Evolutionary conservation across 2,329 filamentous ascomycete species (phyloP), one percentile per base, ranked within the genome.

Genomic region (Fusarium guadeloupense): DNA sequence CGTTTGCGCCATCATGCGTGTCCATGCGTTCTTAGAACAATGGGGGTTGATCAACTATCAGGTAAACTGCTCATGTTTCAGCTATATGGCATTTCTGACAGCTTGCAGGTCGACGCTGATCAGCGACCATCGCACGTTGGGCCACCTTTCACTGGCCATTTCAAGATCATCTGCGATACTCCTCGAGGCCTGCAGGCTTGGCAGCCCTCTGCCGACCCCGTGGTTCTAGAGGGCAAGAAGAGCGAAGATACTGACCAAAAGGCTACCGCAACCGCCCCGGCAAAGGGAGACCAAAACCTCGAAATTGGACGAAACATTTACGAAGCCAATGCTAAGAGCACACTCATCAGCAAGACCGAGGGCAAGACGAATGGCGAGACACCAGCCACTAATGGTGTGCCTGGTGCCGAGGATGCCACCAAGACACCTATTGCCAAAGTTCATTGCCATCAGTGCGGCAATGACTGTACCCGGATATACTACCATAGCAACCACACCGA

Each of bases 21-120:
- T 99, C 16, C 95, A 99, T 77, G 91, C 93, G 14, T 99, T 99
- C 79, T 83, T 99, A 30, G 95, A 99, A 79, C 94, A 98, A 75
- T 99, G 95, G 95, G 95, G 95, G 8, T 81, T 99, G 71, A 97
- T 99, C 76, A 99, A 99, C 78, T 99, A 99, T 74, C 95, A 99
- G 83, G 94, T 97, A 56, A 41, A 47, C 5, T 25, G 9, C 33
- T n/a, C 25, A 4, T 31, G n/a, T 23, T 16, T 6, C 35, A 5
- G 17, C 13, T 13, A 20, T 28, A 35, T n/a, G n/a, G n/a, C 34
- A 20, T 40, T 62, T 59, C 69, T 76, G 70, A 78, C 65, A 69
- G 48, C 45, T 40, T 39, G 23, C 62, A 98, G 94, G 94, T 99
- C 71, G 95, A 99, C 77, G 92, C 94, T 25, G 94, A 97, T 73